These are phyloP conservation scores for Parachaetomium inaequale DNA, from an alignment of 495 filamentous ascomycete genomes.

Conservation along the genomic window DNA sequence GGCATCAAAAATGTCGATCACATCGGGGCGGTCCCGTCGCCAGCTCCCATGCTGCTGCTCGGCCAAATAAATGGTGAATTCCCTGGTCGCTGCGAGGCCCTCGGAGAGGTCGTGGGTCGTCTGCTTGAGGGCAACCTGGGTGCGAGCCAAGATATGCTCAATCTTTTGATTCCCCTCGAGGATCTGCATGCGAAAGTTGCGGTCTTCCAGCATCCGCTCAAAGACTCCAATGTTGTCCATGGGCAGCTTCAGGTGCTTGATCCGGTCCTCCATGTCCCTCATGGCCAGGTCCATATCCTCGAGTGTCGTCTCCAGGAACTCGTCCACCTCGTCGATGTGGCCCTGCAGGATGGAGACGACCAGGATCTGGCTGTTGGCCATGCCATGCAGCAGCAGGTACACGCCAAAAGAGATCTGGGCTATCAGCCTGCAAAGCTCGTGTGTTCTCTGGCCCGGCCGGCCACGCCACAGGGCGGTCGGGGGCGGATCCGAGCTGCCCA, in stretches of 20 bases:
- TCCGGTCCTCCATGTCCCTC: conserved; percentile 66
- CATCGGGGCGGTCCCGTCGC: conserved; percentile 47
- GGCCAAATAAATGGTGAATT: conserved; percentile 71
- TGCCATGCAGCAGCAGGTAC: conserved; percentile 76
- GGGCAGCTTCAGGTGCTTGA: conserved; percentile 75
- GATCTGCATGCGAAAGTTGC: conserved; percentile 73
- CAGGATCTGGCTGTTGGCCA: conserved; percentile 82
- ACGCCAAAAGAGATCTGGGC: conserved; percentile 93
- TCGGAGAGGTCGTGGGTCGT: conserved; percentile 72
- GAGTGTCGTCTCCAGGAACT: conserved; percentile 76
- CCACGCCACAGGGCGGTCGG: conserved; percentile 71
- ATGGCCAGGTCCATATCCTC: conserved; percentile 84
- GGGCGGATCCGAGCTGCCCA: conserved; percentile 53
- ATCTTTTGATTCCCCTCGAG: conserved; percentile 87
- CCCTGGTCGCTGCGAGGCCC: conserved; percentile 70
- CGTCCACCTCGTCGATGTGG: conserved; percentile 91
- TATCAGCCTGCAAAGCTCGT: conserved; percentile 85
- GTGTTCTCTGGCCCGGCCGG: conserved; percentile 60
- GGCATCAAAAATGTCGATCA: conserved; percentile 65
- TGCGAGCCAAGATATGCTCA: conserved; percentile 79
- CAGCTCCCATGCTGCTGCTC: conserved; percentile 57
- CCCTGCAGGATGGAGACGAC: conserved; percentile 86
- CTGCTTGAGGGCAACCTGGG: conserved; percentile 68
- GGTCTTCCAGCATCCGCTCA: conserved; percentile 82
- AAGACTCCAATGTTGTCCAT: conserved; percentile 81